Evolutionary conservation across 2,329 filamentous ascomycete species (phyloP).

Genomic region (Phialophora verrucosa): DNA sequence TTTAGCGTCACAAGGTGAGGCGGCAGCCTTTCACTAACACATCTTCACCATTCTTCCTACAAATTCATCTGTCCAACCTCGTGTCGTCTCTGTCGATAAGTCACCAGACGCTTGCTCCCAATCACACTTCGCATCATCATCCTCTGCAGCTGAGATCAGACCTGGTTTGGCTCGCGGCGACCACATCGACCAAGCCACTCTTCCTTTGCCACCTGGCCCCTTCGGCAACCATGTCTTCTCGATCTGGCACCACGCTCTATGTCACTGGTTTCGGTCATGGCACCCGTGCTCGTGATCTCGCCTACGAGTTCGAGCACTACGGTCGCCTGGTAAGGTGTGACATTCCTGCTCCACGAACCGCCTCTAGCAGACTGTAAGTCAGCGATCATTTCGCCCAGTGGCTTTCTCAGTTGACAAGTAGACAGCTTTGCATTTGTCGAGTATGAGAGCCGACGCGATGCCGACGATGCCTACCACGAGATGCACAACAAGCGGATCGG

Average conservation of each 20-base stretch:
- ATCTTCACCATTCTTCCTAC: not conserved
- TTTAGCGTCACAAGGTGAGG: slow-evolving; percentile 14
- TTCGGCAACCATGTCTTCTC: slow-evolving; percentile 54
- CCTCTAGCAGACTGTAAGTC: slow-evolving; percentile 92
- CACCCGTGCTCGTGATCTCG: slow-evolving; percentile 97
- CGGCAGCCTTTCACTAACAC: slow-evolving; percentile 1
- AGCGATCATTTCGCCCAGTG: slow-evolving; percentile 41
- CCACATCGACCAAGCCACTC: slow-evolving; percentile 12
- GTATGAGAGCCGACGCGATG: slow-evolving; percentile 97
- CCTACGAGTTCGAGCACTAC: slow-evolving; percentile 99
- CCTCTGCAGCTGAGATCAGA: slow-evolving; percentile 15
- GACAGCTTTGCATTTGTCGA: slow-evolving; percentile 94
- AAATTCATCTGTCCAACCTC: slow-evolving; percentile 11
- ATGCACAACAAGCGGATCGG: slow-evolving; percentile 99
- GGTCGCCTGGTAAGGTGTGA: slow-evolving; percentile 97
- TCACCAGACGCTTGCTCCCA: slow-evolving; percentile 18
- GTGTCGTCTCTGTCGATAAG: slow-evolving; percentile 10
- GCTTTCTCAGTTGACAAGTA: slow-evolving; percentile 41
- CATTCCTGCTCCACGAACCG: slow-evolving; percentile 93
- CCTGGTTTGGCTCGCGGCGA: not conserved
- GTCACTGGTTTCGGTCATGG: slow-evolving; percentile 99
- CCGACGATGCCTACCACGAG: slow-evolving; percentile 98
- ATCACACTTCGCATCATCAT: slow-evolving; percentile 11
- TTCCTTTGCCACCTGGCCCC: slow-evolving; percentile 25
- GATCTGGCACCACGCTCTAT: slow-evolving; percentile 87